Evolutionary conservation across 306 rosid species (phyloP).

Genomic region (Begonia masoniana): DNA sequence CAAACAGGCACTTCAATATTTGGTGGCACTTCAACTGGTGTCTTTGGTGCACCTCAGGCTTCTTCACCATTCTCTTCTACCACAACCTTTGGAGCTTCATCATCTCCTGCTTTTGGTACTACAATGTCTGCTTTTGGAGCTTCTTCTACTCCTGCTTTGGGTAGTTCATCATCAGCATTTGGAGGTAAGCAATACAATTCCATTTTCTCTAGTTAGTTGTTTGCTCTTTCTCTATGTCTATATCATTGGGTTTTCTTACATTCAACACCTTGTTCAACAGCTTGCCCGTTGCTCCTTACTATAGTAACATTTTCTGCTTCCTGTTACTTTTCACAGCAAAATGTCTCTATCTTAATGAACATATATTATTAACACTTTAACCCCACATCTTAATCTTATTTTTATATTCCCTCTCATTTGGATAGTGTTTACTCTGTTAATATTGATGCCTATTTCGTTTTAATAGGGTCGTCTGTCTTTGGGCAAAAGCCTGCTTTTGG

Average conservation of each 20-base stretch:
- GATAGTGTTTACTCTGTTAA: slow-evolving; percentile 2
- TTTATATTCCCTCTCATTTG: neutral
- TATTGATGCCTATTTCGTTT: slow-evolving; percentile 11
- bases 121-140: slow-evolving; percentile 60
- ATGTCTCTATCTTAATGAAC: neutral
- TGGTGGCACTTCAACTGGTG: slow-evolving; percentile 89
- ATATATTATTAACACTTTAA: no score
- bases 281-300: neutral
- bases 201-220: neutral
- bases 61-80: slow-evolving; percentile 64
- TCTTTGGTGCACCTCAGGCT: slow-evolving; percentile 61
- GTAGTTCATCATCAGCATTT: slow-evolving; percentile 37
- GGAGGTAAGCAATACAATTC: slow-evolving; percentile 27
- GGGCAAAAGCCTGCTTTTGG: slow-evolving; percentile 85
- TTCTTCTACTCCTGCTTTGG: slow-evolving; percentile 63
- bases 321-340: neutral
- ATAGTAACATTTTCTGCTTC: neutral
- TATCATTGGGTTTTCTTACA: neutral
- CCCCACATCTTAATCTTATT: no score
- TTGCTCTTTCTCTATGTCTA: neutral
- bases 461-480: slow-evolving; percentile 52
- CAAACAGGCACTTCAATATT: slow-evolving; percentile 53
- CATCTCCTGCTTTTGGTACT: slow-evolving; percentile 67
- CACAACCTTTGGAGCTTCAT: slow-evolving; percentile 42
- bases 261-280: no score